These are phyloP conservation scores for Moricandia arvensis DNA, from an alignment of 345 rosid genomes.

Conservation along the genomic window DNA sequence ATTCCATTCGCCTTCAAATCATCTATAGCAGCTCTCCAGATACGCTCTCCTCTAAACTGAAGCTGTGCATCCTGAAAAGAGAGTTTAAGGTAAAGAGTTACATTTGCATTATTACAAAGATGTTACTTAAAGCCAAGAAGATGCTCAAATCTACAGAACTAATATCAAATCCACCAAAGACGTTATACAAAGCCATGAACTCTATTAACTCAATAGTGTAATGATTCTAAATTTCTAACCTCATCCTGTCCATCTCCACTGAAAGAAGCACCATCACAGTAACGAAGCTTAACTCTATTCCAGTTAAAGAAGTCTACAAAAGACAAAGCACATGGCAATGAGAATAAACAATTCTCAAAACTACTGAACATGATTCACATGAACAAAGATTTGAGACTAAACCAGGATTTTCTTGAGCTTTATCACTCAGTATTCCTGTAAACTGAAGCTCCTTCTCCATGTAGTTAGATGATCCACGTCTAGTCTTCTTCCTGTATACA, in stretches of 20 bases:
- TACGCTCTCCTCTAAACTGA: conserved; percentile 90
- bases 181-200: neutral
- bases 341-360: neutral
- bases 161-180: neutral
- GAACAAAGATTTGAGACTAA: neutral
- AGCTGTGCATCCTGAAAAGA: conserved; percentile 66
- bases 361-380: conserved; percentile 1
- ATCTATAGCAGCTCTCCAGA: conserved; percentile 87
- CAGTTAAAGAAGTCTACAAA: conserved; percentile 89
- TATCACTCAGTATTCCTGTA: conserved; percentile 79
- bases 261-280: conserved; percentile 96
- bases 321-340: neutral
- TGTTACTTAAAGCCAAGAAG: neutral
- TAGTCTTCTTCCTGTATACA: conserved; percentile 67
- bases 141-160: neutral
- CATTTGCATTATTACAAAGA: neutral
- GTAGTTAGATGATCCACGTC: conserved; percentile 76
- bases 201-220: neutral
- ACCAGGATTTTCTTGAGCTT: conserved; percentile 89
- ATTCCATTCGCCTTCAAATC: conserved; percentile 82
- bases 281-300: conserved; percentile 90
- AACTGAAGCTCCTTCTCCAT: conserved; percentile 75
- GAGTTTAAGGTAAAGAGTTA: neutral
- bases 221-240: conserved; percentile 46
- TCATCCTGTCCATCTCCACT: conserved; percentile 69